Percentiles rank a stretch among this genome's conserved stretches.
These are phyloP conservation scores for Microsporum canis DNA, from an alignment of 2,329 filamentous ascomycete genomes.

Conservation along the genomic window DNA sequence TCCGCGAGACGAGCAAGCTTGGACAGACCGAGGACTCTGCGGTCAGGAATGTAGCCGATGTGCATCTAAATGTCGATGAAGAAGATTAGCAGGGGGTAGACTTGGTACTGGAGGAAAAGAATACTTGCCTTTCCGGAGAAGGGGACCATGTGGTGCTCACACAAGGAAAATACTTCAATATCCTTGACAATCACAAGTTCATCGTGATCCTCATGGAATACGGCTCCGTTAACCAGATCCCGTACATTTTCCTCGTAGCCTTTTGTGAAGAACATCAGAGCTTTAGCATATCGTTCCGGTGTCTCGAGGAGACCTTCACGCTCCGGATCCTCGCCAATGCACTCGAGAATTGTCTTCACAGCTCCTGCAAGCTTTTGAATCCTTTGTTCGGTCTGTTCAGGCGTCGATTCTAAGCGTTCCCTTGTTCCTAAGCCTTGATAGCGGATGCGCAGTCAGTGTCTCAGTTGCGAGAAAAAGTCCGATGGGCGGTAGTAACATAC, in stretches of 20 bases:
- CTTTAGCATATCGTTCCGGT: conserved; percentile 84
- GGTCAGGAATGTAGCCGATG: conserved; percentile 90
- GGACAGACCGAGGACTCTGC: conserved; percentile 85
- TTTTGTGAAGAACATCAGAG: conserved; percentile 90
- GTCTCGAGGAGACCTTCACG: conserved; percentile 53
- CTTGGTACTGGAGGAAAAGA: not conserved
- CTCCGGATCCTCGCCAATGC: conserved; percentile 54
- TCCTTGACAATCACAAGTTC: conserved; percentile 97
- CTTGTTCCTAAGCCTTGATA: conserved; percentile 36
- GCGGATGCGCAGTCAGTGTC: conserved; percentile 1
- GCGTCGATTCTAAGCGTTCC: conserved; percentile 44
- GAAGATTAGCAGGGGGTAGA: conserved; percentile 6
- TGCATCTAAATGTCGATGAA: conserved; percentile 60
- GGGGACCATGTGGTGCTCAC: conserved; percentile 94
- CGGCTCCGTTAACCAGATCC: conserved; percentile 83
- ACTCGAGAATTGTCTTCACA: conserved; percentile 53
- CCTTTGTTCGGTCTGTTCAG: conserved; percentile 46
- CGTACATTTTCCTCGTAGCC: conserved; percentile 91
- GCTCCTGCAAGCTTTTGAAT: conserved; percentile 52
- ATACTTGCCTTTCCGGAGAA: conserved; percentile 78
- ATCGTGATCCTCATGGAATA: conserved; percentile 94
- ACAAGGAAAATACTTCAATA: conserved; percentile 87
- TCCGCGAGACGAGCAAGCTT: conserved; percentile 93
- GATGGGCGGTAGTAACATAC: conserved; percentile 26
- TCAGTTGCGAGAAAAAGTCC: not conserved